Evolutionary conservation across 2,329 filamentous ascomycete genomes (phyloP).

Genomic region (Aspergillus versicolor): DNA sequence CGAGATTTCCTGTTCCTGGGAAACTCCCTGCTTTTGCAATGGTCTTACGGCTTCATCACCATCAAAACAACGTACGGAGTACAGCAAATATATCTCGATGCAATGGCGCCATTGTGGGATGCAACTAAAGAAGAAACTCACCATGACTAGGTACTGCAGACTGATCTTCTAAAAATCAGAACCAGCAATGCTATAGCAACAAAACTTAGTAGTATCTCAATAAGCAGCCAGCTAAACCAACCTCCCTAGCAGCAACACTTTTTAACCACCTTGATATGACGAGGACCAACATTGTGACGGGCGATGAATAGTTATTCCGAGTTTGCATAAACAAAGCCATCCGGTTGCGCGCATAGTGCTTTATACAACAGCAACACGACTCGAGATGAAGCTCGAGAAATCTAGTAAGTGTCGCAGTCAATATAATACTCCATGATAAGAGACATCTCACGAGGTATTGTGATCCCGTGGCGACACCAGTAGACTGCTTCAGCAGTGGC

Average conservation of each 20-base stretch:
- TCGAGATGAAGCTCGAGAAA: slow-evolving; percentile 21
- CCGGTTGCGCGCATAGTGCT: background rate
- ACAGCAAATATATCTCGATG: background rate
- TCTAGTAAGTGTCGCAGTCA: too few relatives aligned
- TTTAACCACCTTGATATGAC: background rate
- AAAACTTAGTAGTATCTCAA: background rate
- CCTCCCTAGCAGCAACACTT: background rate
- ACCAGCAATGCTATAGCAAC: slow-evolving; percentile 11
- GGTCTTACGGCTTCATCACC: background rate
- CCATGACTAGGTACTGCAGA: background rate
- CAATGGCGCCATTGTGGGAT: background rate
- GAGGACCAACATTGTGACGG: background rate
- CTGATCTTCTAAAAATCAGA: slow-evolving; percentile 2
- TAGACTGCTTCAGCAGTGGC: background rate
- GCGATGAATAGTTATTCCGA: background rate
- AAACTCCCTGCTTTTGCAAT: background rate
- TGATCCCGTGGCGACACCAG: background rate
- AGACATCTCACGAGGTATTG: background rate
- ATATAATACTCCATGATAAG: background rate
- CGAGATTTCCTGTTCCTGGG: background rate
- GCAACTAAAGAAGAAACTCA: background rate
- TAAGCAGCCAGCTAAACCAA: background rate
- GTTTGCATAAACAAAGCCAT: background rate
- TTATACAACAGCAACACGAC: slow-evolving; percentile 15
- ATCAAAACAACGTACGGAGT: background rate